These are phyloP conservation scores for Santalum album DNA, from an alignment of 164 flowering plant species.

Conservation along the genomic window DNA sequence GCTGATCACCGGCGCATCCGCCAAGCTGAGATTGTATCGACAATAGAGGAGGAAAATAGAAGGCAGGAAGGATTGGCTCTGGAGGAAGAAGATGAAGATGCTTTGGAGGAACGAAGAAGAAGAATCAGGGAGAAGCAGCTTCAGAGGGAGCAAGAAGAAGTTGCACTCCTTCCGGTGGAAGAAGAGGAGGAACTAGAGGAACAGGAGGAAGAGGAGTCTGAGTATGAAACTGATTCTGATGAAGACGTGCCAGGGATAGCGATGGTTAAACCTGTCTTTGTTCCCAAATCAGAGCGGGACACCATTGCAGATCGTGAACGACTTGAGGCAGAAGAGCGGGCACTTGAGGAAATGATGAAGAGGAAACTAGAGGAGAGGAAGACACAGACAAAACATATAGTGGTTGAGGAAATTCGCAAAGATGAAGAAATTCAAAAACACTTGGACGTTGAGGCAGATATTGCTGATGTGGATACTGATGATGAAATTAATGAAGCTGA, in stretches of 20 bases:
- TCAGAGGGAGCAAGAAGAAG: constrained; percentile 47
- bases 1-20: constrained; percentile 78
- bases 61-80: constrained; percentile 52
- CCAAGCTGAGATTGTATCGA: constrained; percentile 88
- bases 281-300: constrained; percentile 76
- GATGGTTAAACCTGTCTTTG: constrained; percentile 82
- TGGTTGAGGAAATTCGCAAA: constrained; percentile 67
- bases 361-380: constrained; percentile 60
- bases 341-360: constrained; percentile 55
- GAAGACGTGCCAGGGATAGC: constrained; percentile 59
- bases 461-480: constrained; percentile 79
- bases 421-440: constrained; percentile 67
- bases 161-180: constrained; percentile 34
- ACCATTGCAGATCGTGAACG: constrained; percentile 83
- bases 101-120: constrained; percentile 65
- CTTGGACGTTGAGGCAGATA: constrained; percentile 53
- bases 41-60: constrained; percentile 61
- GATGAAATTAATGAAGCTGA: constrained; percentile 91
- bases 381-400: constrained; percentile 62
- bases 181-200: constrained; percentile 62
- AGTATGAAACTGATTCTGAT: constrained; percentile 91
- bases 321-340: constrained; percentile 67
- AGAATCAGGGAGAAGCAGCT: constrained; percentile 54
- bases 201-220: constrained; percentile 58
- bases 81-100: constrained; percentile 81